A percentile compares a stretch with the other conserved stretches of the same genome.
Evolutionary conservation across 805 yeast species (phyloP).

Genomic region (Candida quercuum): DNA sequence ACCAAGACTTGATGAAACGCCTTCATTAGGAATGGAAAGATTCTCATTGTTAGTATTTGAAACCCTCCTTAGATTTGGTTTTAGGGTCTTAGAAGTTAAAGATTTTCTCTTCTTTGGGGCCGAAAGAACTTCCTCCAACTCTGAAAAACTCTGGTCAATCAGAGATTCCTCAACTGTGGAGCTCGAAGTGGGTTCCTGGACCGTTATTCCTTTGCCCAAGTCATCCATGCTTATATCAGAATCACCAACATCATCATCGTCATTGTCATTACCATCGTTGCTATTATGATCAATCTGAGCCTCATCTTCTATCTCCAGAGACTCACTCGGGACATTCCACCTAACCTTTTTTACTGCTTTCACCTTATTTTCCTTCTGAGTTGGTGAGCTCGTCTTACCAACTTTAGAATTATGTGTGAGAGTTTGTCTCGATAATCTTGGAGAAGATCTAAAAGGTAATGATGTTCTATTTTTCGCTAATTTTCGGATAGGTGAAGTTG

Average conservation of each 20-base stretch:
- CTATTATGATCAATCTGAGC: no score
- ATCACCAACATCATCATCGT: constrained; percentile 9
- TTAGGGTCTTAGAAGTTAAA: constrained; percentile 19
- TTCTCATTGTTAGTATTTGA: background rate
- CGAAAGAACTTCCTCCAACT: constrained; percentile 12
- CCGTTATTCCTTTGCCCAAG: constrained; percentile 17
- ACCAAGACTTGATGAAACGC: background rate
- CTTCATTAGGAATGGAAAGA: background rate
- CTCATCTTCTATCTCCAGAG: constrained; percentile 6
- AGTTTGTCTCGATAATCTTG: constrained; percentile 13
- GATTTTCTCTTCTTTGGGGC: constrained; percentile 19
- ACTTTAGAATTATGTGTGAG: constrained; percentile 10
- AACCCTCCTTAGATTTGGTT: constrained; percentile 7
- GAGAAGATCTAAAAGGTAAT: constrained; percentile 18
- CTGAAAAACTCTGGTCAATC: constrained; percentile 16
- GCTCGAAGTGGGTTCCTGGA: constrained; percentile 8
- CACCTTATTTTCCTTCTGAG: constrained; percentile 5
- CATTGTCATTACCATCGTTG: background rate
- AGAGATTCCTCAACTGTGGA: constrained; percentile 2
- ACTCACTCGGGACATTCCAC: constrained; percentile 42
- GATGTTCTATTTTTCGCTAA: constrained; percentile 16
- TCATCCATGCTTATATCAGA: constrained; percentile 18
- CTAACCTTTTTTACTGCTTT: constrained; percentile 37
- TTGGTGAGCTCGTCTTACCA: constrained; percentile 11
- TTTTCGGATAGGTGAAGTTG: constrained; percentile 22